Base-by-base conservation (phyloP, 768 basidiomycete genomes). In the Hemileccinum rubropunctum region DNA sequence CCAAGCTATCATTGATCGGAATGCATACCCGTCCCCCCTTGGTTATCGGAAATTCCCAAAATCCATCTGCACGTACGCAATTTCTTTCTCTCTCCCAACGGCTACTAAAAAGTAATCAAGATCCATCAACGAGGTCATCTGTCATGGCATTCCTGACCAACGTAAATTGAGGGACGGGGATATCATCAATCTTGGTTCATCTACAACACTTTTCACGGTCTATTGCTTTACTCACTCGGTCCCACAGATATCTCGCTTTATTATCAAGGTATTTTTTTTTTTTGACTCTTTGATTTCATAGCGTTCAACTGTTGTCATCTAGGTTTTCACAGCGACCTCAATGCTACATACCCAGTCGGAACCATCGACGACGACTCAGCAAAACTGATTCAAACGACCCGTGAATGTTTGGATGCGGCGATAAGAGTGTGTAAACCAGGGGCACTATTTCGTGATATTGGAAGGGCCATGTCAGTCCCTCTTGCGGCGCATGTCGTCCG, bases 401-500 rank as follows among this genome's bases (percentile, higher is more conserved):
- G 93, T 43, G 78, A 88, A 64, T 85, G 84, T 53, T 74, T 95
- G 43, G 92, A 97, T 61, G 92, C 84, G 49, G 82, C 95, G 13
- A 99, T 99, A 64, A 86, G 84, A 47, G 69, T 89, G 9, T 98
- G 95, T 76, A 97, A 93, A 71, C 97, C 97, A 5, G 97, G 95
- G 8, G 82, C 86, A 33, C 73, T 95, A 48, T 90, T 92, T 72
- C 83, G 91, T 48, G 91, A 95, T 67, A 70, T 95, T 47, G 93
- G 93, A 43, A 91, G 88, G 67, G 76, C 71, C 42, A 95, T 95
- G 91, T 90, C 61, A 54, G 89, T 65, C 18, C 6, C 38, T 41
- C 10, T 30, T 20, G n/a, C 9, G 20, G 9, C 74, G n/a, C 33
- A 32, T 27, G 42, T 36, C 41, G 27, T 58, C 33, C 11, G 7